Evolutionary conservation across 768 basidiomycete species (phyloP), one percentile per base, ranked within the genome.

Genomic region (Lactarius quietus): DNA sequence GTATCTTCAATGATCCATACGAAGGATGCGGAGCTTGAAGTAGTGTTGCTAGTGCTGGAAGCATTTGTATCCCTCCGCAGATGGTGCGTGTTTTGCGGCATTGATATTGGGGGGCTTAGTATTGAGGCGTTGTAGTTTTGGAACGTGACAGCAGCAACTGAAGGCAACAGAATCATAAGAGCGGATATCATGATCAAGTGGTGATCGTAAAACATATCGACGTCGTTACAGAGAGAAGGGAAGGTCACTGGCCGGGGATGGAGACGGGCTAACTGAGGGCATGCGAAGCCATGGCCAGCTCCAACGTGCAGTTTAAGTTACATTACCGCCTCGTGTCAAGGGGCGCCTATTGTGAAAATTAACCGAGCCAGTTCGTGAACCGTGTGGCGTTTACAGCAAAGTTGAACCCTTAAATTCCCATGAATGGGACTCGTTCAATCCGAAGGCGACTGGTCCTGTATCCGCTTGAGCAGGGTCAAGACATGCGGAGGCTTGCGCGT

Each of bases 121-220:
- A 28, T 14, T 5, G 56, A 35, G 29, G n/a, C 38, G n/a, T 61
- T 43, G 53, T 23, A 6, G 23, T 39, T 60, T n/a, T 26, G 28
- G 56, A 20, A 48, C 20, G 36, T 33, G 26, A 43, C n/a, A 26
- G 33, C 60, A 17, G 51, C 9, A 41, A 38, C 20, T n/a, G 58
- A 59, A 29, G 41, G 35, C 26, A 60, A 55, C n/a, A 61, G 38
- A 28, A 54, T 18, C 9, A 59, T 55, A 6, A 72, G 67, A 29
- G 65, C 51, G 33, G 69, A 57, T 26, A 71, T 59, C n/a, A 68
- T 62, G 48, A 68, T 63, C 53, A 68, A 60, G 55, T 59, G 68
- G 61, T 63, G 69, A 45, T 54, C 68, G 59, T 69, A 60, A 43
- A 65, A 36, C 73, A 73, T 73, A 6, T 62, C 53, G 35, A 43